These are phyloP conservation scores for Pseudogymnoascus sp. DNA, from an alignment of 2,329 filamentous ascomycete genomes.

Conservation along the genomic window DNA sequence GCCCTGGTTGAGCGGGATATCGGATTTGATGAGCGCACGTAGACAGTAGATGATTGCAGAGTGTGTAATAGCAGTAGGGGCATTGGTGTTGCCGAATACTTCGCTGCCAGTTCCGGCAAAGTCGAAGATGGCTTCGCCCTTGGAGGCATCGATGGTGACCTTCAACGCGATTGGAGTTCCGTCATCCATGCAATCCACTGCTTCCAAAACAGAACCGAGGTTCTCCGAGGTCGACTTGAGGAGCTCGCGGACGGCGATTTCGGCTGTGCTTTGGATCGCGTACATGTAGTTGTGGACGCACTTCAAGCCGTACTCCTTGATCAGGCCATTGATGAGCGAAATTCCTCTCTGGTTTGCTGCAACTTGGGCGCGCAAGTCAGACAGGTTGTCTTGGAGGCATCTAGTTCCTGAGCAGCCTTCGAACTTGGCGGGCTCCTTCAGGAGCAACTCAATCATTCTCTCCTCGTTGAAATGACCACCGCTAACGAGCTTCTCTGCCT, in stretches of 20 bases:
- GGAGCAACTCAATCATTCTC: constrained; percentile 63
- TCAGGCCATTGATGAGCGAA: constrained; percentile 65
- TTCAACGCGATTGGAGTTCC: constrained; percentile 70
- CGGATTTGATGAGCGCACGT: constrained; percentile 67
- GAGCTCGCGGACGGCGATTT: constrained; percentile 65
- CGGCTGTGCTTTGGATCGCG: constrained; percentile 75
- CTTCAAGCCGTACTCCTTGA: constrained; percentile 69
- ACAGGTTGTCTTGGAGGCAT: constrained; percentile 75
- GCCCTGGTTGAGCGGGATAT: constrained; percentile 81
- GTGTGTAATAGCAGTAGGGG: constrained; percentile 71
- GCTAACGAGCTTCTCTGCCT: constrained; percentile 64
- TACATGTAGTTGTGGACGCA: constrained; percentile 81
- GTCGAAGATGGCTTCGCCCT: constrained; percentile 73
- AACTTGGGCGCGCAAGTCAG: constrained; percentile 80
- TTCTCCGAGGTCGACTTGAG: constrained; percentile 64
- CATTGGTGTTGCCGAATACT: constrained; percentile 71
- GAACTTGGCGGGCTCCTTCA: constrained; percentile 66
- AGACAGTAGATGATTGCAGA: constrained; percentile 79
- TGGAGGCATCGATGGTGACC: constrained; percentile 65
- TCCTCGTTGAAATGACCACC: constrained; percentile 74
- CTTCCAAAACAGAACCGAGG: constrained; percentile 65
- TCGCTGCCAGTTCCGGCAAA: constrained; percentile 73
- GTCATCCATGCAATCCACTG: constrained; percentile 82
- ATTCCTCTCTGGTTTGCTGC: constrained; percentile 85
- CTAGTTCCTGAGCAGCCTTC: constrained; percentile 73